Conservation (phyloP, 2,329 filamentous ascomycete genomes). For the Arthrinium puccinioides region DNA sequence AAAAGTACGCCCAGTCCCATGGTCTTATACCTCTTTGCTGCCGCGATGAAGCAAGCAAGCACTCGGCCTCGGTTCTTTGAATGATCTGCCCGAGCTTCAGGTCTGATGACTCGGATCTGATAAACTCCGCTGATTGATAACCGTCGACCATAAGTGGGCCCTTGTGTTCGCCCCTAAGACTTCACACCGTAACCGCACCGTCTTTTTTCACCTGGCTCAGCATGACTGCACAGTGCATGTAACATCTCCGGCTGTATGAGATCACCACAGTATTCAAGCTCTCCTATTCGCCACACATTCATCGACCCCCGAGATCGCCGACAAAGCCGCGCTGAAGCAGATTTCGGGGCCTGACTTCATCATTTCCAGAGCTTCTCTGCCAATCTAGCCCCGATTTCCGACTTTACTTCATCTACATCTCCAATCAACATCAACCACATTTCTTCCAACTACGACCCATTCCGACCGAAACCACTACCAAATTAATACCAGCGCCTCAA, state of each 20-base stretch:
- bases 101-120: no score
- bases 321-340: slow-evolving; percentile 16
- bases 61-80: no score
- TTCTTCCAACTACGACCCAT: neutral
- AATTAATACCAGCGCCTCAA: no score
- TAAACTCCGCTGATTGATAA: no score
- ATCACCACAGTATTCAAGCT: slow-evolving; percentile 6
- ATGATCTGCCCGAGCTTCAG: no score
- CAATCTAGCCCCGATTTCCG: slow-evolving; percentile 4
- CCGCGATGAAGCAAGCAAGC: no score
- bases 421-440: slow-evolving; percentile 1
- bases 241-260: slow-evolving; percentile 9
- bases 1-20: no score
- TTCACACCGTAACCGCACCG: no score
- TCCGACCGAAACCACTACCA: slow-evolving; percentile 34
- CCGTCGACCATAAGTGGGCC: no score
- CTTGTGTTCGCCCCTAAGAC: no score
- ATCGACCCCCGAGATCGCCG: slow-evolving; percentile 23
- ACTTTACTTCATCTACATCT: slow-evolving; percentile 1
- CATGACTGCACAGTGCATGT: slow-evolving; percentile 14
- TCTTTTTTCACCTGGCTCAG: no score
- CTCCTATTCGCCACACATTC: slow-evolving; percentile 21
- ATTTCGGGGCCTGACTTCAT: slow-evolving; percentile 1
- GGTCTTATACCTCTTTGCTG: no score
- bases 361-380: slow-evolving; percentile 1